These are phyloP conservation scores for Xylaria sp. DNA, from an alignment of 2,329 filamentous ascomycete species.

Conservation along the genomic window DNA sequence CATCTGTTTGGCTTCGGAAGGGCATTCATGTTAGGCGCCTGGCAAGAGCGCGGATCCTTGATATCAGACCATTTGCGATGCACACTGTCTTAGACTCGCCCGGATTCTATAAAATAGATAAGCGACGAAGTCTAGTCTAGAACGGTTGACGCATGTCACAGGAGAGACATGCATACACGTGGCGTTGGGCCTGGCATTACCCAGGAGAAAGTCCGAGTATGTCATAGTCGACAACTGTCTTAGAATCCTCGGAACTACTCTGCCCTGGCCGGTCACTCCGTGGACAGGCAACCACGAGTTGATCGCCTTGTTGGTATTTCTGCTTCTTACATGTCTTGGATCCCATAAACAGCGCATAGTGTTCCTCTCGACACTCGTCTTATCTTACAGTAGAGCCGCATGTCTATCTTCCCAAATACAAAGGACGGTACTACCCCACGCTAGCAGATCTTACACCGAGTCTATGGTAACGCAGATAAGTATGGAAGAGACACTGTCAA, in stretches of 20 bases:
- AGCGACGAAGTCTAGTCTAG: background rate
- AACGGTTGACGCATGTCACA: background rate
- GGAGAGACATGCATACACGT: background rate
- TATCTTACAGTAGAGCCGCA: conserved; percentile 25
- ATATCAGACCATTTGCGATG: too few species aligned
- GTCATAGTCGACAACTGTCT: background rate
- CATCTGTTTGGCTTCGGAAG: background rate
- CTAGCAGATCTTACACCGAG: conserved; percentile 10
- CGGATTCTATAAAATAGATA: too few species aligned
- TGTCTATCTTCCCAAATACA: conserved; percentile 14
- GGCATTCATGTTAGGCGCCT: too few species aligned
- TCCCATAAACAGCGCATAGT: conserved; percentile 1
- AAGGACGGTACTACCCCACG: conserved; percentile 20
- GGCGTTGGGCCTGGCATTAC: background rate
- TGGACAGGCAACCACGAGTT: too few species aligned
- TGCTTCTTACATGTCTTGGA: background rate
- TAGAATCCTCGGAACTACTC: background rate
- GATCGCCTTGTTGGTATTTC: background rate
- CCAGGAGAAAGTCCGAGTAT: background rate
- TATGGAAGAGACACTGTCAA: conserved; percentile 15
- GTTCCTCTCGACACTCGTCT: background rate
- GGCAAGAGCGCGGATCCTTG: too few species aligned
- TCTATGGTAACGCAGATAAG: conserved; percentile 13
- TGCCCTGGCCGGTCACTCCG: too few species aligned
- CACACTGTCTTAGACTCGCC: too few species aligned